Percentiles rank a stretch among this genome's conserved stretches.
phyloP scores from a whole-genome alignment of 1,139 yeast species.

The Scheffersomyces segobiensis region DNA sequence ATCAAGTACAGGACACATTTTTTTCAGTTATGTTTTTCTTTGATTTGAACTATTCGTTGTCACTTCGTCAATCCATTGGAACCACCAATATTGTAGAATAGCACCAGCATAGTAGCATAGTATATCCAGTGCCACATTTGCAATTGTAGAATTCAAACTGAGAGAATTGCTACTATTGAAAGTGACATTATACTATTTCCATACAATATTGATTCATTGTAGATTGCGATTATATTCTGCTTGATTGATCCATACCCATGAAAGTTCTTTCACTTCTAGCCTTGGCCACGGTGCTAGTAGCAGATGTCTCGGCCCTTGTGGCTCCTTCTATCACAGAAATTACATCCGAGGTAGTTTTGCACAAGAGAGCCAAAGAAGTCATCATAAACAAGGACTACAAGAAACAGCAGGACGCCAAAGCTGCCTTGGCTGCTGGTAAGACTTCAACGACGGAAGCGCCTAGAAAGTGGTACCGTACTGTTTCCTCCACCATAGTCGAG shows the following conservation, averaged over 20 bases:
- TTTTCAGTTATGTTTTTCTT: not conserved
- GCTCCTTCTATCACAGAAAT: constrained; percentile 2
- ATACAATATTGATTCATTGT: too few species aligned
- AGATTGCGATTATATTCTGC: not conserved
- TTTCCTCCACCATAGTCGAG: constrained; percentile 49
- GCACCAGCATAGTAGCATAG: not conserved
- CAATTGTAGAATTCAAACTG: not conserved
- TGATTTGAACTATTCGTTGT: not conserved
- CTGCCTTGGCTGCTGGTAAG: constrained; percentile 10
- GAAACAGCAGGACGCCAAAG: constrained; percentile 25
- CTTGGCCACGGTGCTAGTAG: constrained; percentile 4
- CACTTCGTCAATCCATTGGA: not conserved
- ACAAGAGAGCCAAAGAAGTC: constrained; percentile 38
- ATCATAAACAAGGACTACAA: constrained; percentile 44
- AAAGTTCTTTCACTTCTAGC: constrained; percentile 6
- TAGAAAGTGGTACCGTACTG: constrained; percentile 75
- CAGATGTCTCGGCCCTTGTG: constrained; percentile 3
- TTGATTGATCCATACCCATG: constrained; percentile 2
- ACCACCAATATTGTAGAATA: not conserved
- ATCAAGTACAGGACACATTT: not conserved
- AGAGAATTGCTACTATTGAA: not conserved
- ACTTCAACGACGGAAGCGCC: constrained; percentile 26
- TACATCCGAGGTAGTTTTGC: constrained; percentile 9
- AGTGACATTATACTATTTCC: not conserved
- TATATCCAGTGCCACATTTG: not conserved